A percentile compares a stretch with the other conserved stretches of the same genome.
Conservation (phyloP, 306 rosid species). For the Notholithocarpus densiflorus region DNA sequence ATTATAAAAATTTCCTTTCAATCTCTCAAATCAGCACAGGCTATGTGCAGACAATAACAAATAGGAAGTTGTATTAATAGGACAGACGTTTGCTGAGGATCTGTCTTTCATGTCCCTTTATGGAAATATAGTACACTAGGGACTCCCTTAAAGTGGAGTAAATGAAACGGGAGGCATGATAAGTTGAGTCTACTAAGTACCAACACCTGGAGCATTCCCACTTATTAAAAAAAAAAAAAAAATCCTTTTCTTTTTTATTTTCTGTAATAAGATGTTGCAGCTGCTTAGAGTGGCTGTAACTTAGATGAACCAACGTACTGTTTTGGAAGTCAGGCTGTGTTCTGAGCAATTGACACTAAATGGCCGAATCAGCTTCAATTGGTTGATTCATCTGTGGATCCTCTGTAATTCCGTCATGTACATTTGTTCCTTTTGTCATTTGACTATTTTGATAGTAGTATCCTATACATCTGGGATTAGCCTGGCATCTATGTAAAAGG, state of each 20-base stretch:
- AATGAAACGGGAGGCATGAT: background rate
- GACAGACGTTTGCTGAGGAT: background rate
- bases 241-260: background rate
- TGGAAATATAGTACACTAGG: background rate
- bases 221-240: background rate
- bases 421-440: background rate
- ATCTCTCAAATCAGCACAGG: background rate
- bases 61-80: background rate
- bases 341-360: background rate
- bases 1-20: background rate
- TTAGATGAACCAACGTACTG: too few relatives aligned
- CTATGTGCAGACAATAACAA: background rate
- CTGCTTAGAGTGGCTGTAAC: background rate
- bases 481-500: background rate
- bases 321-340: background rate
- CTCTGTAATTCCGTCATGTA: background rate
- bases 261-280: background rate
- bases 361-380: background rate
- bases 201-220: background rate
- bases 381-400: background rate
- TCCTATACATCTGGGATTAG: background rate
- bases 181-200: background rate
- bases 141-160: background rate
- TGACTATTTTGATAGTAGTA: background rate
- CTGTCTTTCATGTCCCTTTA: background rate